phyloP scores from a whole-genome alignment of 345 rosid genomes.

The Combretum micranthum region DNA sequence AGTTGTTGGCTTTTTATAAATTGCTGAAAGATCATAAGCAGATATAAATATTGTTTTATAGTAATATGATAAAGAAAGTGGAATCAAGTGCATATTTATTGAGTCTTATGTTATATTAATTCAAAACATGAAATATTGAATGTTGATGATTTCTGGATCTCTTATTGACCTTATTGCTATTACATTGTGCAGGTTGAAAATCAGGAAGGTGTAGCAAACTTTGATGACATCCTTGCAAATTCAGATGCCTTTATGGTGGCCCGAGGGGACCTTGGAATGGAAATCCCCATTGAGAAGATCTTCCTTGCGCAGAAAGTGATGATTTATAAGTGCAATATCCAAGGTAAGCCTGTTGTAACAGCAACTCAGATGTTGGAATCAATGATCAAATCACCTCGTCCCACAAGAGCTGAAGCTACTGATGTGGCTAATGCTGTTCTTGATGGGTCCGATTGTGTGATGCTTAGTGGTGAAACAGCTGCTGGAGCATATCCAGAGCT shows the following conservation, averaged over 20 bases:
- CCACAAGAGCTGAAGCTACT: conserved; percentile 97
- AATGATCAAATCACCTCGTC: conserved; percentile 96
- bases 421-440: conserved; percentile 98
- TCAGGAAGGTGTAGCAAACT: conserved; percentile 97
- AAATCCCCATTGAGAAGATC: conserved; percentile 94
- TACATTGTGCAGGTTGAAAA: conserved; percentile 62
- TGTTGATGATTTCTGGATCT: background rate
- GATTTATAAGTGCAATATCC: conserved; percentile 96
- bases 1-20: too few relatives aligned
- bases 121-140: background rate
- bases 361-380: conserved; percentile 95
- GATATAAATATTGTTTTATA: too few relatives aligned
- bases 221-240: conserved; percentile 82
- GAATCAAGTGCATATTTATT: too few relatives aligned
- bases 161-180: background rate
- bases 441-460: conserved; percentile 92
- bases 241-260: conserved; percentile 99
- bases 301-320: conserved; percentile 95
- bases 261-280: conserved; percentile 98
- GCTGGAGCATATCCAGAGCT: conserved; percentile 97
- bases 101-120: too few relatives aligned
- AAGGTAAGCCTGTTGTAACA: conserved; percentile 90
- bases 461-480: conserved; percentile 97
- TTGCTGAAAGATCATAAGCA: too few relatives aligned
- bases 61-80: too few relatives aligned